Percentiles rank a stretch among this genome's conserved stretches.
Evolutionary conservation across 1,284 basidiomycete species (phyloP).

Genomic region (Cutaneotrichosporon arboriforme): DNA sequence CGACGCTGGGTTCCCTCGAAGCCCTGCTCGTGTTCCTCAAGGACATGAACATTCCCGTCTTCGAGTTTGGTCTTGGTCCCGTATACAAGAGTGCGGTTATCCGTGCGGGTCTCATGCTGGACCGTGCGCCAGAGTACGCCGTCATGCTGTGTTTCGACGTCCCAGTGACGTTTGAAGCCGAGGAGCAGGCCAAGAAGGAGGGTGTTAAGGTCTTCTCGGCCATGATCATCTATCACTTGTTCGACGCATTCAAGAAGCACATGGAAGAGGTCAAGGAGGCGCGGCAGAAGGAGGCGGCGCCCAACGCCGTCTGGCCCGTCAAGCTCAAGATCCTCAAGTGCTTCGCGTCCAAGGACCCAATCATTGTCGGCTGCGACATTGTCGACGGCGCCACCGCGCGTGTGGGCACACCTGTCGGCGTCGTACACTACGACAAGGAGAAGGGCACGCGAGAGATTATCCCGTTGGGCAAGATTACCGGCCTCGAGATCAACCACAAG

Average conservation of each 20-base stretch:
- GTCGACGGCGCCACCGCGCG: constrained; percentile 77
- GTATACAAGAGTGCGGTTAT: constrained; percentile 96
- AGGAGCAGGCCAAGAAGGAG: constrained; percentile 84
- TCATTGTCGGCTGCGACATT: constrained; percentile 96
- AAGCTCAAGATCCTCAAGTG: constrained; percentile 84
- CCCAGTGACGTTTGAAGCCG: constrained; percentile 76
- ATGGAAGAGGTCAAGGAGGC: constrained; percentile 87
- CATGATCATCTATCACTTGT: constrained; percentile 93
- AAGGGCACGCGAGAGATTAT: constrained; percentile 90
- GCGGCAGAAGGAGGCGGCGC: constrained; percentile 86
- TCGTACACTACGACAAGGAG: constrained; percentile 73
- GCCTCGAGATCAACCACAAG: constrained; percentile 87
- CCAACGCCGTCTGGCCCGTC: constrained; percentile 95
- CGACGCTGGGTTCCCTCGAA: constrained; percentile 94
- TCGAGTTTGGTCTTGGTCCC: constrained; percentile 96
- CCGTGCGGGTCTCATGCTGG: constrained; percentile 88
- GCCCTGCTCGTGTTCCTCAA: constrained; percentile 95
- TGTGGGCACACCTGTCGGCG: constrained; percentile 93
- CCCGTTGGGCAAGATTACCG: constrained; percentile 89
- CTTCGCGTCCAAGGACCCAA: constrained; percentile 95
- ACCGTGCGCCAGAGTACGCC: constrained; percentile 91
- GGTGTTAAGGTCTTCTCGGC: constrained; percentile 86
- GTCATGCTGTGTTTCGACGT: constrained; percentile 98
- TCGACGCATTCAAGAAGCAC: constrained; percentile 96
- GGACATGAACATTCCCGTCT: constrained; percentile 92